phyloP scores from a whole-genome alignment of 108 stramenopile genomes.

The Pseudonitzschia delicatissima region DNA sequence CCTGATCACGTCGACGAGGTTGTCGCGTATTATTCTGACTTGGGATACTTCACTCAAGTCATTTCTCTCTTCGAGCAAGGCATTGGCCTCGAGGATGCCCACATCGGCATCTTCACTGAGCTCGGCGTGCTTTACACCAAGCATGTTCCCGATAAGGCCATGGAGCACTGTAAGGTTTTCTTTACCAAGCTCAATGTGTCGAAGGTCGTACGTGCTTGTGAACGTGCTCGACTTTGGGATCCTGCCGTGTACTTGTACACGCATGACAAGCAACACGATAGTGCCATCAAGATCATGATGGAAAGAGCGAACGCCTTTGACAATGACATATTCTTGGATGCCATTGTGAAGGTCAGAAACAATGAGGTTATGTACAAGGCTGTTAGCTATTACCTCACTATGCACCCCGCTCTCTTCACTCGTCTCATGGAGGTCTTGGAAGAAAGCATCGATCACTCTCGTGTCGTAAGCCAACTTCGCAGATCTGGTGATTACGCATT shows the following conservation, averaged over 20 bases:
- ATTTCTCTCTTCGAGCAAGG: conserved; percentile 99
- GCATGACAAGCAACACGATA: conserved; percentile 97
- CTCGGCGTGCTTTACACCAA: conserved; percentile 99
- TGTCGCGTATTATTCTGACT: conserved; percentile 95
- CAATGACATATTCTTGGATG: conserved; percentile 96
- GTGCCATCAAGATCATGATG: conserved; percentile 98
- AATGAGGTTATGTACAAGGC: conserved; percentile 98
- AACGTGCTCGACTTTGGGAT: conserved; percentile 93
- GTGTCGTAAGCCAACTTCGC: conserved; percentile 95
- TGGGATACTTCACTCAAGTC: conserved; percentile 94
- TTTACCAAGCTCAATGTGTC: conserved; percentile 95
- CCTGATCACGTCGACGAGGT: conserved; percentile 99
- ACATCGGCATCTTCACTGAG: conserved; percentile 99
- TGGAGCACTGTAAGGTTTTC: conserved; percentile 99
- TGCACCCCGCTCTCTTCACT: conserved; percentile 89
- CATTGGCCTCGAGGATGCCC: conserved; percentile 96
- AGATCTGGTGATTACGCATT: conserved; percentile 94
- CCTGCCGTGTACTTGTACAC: conserved; percentile 98
- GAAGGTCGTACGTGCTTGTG: conserved; percentile 98
- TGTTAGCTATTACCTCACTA: conserved; percentile 90
- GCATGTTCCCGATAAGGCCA: conserved; percentile 97
- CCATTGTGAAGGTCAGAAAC: conserved; percentile 95
- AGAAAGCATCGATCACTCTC: conserved; percentile 93
- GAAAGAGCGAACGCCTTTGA: conserved; percentile 92
- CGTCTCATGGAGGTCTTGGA: conserved; percentile 94